A percentile compares a stretch with the other conserved stretches of the same genome.
These are phyloP conservation scores for Seiridium cupressi DNA, from an alignment of 2,329 filamentous ascomycete genomes.

Conservation along the genomic window DNA sequence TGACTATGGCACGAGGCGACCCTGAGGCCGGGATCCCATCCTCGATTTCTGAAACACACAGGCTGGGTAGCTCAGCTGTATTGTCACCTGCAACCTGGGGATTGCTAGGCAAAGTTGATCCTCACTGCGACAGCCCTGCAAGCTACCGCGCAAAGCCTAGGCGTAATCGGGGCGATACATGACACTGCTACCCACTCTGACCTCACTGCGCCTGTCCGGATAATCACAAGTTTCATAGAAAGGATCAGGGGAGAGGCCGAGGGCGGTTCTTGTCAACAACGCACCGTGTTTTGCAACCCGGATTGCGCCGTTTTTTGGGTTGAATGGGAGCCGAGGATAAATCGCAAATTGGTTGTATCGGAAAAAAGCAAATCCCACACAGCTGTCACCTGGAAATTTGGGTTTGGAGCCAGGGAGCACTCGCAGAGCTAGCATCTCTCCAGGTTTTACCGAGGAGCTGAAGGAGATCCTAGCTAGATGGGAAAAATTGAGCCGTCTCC, in stretches of 20 bases:
- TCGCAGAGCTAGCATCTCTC: not conserved
- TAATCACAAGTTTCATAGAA: too few relatives aligned
- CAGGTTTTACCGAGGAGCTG: not conserved
- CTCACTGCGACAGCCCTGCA: not conserved
- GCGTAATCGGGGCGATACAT: not conserved
- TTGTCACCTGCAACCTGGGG: not conserved
- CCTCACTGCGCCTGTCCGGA: too few relatives aligned
- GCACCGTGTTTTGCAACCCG: not conserved
- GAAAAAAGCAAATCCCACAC: not conserved
- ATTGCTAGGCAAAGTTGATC: too few relatives aligned
- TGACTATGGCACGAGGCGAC: not conserved
- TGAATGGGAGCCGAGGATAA: not conserved
- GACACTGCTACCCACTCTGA: too few relatives aligned
- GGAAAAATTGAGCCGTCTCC: not conserved
- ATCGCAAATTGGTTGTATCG: not conserved
- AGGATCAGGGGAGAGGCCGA: too few relatives aligned
- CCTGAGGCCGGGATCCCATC: not conserved
- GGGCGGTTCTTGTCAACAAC: not conserved
- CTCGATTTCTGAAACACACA: not conserved
- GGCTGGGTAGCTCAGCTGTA: not conserved
- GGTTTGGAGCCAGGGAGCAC: not conserved
- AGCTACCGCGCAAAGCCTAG: not conserved
- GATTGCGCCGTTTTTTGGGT: not conserved
- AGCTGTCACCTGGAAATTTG: not conserved
- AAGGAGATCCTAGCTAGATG: not conserved